Percentiles rank a stretch among this genome's conserved stretches.
Evolutionary conservation across 1,284 basidiomycete genomes (phyloP).

Genomic region (Boletus austroedulis): DNA sequence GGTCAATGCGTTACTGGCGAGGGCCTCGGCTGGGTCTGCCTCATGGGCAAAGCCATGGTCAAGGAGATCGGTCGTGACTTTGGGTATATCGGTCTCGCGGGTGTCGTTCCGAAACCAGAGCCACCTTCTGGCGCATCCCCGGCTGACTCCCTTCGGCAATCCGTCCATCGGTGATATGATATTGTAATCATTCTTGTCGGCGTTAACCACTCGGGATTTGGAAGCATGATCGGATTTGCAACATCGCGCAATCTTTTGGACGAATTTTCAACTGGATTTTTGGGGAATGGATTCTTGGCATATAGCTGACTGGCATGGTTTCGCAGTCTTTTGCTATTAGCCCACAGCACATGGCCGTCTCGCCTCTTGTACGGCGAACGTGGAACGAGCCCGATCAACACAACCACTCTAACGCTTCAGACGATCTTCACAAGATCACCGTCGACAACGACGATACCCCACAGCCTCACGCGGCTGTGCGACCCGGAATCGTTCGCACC

Average conservation of each 20-base stretch:
- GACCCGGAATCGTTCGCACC: conserved; percentile 9
- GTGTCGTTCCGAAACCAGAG: conserved; percentile 62
- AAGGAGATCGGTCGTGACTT: conserved; percentile 70
- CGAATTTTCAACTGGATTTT: conserved; percentile 29
- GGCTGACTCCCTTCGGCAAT: conserved; percentile 33
- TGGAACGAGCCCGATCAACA: conserved; percentile 25
- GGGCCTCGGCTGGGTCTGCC: conserved; percentile 74
- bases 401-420: conserved; percentile 14
- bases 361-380: conserved; percentile 22
- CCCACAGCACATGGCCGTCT: conserved; percentile 10
- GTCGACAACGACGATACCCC: conserved; percentile 14
- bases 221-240: conserved; percentile 34
- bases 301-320: conserved; percentile 15
- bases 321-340: conserved; percentile 8
- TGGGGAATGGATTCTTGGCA: conserved; percentile 21
- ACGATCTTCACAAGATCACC: conserved; percentile 29
- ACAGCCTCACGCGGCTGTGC: conserved; percentile 26
- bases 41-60: conserved; percentile 79
- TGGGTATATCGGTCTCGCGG: conserved; percentile 65
- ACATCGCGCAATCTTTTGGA: conserved; percentile 27
- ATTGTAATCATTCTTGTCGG: conserved; percentile 22
- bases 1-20: conserved; percentile 64
- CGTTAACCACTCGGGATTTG: conserved; percentile 27
- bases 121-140: conserved; percentile 32
- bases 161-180: conserved; percentile 31